Percentiles rank a stretch among this genome's conserved stretches.
These are phyloP conservation scores for Calycina herbarum DNA, from an alignment of 2,329 filamentous ascomycete species.

Conservation along the genomic window DNA sequence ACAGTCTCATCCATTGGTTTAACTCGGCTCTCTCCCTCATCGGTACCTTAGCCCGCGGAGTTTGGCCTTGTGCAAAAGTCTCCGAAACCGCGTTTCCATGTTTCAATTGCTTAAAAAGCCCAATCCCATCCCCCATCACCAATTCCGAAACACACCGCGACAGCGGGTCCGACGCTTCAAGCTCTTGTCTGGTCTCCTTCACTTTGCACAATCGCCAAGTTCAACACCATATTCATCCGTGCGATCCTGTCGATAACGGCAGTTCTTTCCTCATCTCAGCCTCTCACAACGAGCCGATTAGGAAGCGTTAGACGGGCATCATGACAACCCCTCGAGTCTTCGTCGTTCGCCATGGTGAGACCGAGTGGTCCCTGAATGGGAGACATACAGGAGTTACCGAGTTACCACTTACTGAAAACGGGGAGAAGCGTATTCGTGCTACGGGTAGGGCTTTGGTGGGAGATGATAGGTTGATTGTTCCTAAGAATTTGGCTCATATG, in stretches of 20 bases:
- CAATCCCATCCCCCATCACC: not conserved
- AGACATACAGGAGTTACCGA: conserved; percentile 85
- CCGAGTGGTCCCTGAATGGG: conserved; percentile 89
- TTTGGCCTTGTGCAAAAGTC: too few species aligned
- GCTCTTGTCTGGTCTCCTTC: conserved; percentile 5
- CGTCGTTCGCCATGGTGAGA: conserved; percentile 88
- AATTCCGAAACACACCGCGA: not conserved
- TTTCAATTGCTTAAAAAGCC: too few species aligned
- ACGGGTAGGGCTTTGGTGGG: conserved; percentile 86
- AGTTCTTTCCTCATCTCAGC: too few species aligned
- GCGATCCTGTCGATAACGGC: too few species aligned
- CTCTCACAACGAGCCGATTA: too few species aligned
- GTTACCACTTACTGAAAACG: conserved; percentile 78
- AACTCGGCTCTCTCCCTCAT: not conserved
- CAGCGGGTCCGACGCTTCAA: conserved; percentile 6
- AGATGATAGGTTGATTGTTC: conserved; percentile 79
- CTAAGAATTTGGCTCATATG: conserved; percentile 79
- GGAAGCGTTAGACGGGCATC: not conserved
- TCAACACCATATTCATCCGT: not conserved
- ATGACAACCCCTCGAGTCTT: conserved; percentile 68
- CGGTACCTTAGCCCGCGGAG: too few species aligned
- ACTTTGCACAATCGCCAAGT: not conserved
- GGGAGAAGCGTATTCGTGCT: conserved; percentile 71
- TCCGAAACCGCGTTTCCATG: too few species aligned
- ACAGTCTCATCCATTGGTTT: not conserved